Percentiles rank a stretch among this genome's conserved stretches.
Conservation (phyloP, 106 monocot genomes). For the Apostasia ramifera region DNA sequence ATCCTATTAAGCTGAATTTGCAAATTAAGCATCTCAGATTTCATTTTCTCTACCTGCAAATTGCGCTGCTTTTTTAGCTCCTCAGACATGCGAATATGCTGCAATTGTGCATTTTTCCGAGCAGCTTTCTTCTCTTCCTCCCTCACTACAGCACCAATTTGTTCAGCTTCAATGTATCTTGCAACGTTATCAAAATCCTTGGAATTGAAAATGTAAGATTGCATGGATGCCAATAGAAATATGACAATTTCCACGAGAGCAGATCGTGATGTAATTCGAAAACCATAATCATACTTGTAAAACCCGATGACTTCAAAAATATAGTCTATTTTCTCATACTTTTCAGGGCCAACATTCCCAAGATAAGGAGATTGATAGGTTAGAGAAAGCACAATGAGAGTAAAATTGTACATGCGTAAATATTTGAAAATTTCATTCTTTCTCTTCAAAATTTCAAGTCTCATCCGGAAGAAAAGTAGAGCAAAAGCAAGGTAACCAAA, state of each 20-base stretch:
- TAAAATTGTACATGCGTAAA: conserved; percentile 90
- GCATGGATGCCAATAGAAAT: conserved; percentile 79
- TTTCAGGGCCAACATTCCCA: conserved; percentile 58
- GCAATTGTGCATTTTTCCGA: conserved; percentile 85
- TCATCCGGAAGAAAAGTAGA: conserved; percentile 84
- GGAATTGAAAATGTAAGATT: conserved; percentile 89
- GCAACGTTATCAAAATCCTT: conserved; percentile 84
- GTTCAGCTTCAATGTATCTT: conserved; percentile 91
- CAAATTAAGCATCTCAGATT: conserved; percentile 94
- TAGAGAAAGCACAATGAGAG: conserved; percentile 84
- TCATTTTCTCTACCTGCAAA: conserved; percentile 95
- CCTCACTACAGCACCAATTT: conserved; percentile 81
- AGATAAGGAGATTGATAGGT: conserved; percentile 95
- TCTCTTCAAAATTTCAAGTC: conserved; percentile 88
- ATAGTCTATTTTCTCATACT: conserved; percentile 68
- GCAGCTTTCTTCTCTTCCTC: conserved; percentile 94
- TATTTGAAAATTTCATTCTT: conserved; percentile 89
- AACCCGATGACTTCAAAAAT: conserved; percentile 93
- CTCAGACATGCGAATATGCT: conserved; percentile 77
- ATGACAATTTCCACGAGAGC: conserved; percentile 95
- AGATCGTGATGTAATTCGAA: conserved; percentile 86
- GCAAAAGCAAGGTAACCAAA: conserved; percentile 96
- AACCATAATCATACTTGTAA: conserved; percentile 98
- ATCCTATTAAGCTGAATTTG: conserved; percentile 67
- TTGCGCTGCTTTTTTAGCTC: conserved; percentile 70